phyloP scores from a whole-genome alignment of 306 rosid species.

The Quercus cerris region DNA sequence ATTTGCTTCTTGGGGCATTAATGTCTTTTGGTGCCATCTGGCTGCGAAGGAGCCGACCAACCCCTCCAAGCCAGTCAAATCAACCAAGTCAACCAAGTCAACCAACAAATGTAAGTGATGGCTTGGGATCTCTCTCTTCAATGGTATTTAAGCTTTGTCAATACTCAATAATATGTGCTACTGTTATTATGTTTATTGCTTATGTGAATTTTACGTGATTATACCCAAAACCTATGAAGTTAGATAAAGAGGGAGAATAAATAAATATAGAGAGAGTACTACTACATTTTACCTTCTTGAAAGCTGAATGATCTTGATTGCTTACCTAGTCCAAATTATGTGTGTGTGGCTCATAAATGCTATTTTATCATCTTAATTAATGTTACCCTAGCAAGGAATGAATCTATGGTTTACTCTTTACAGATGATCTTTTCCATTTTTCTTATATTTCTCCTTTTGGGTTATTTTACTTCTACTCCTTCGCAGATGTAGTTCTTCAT shows the following conservation, averaged over 20 bases:
- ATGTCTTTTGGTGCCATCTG: constrained; percentile 69
- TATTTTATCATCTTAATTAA: neutral
- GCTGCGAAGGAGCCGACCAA: constrained; percentile 67
- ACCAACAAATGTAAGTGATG: constrained; percentile 43
- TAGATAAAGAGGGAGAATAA: neutral
- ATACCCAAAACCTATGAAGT: neutral
- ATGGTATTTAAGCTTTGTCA: neutral
- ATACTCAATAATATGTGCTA: neutral
- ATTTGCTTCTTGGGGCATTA: constrained; percentile 74
- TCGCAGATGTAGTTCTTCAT: neutral
- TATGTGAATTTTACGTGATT: neutral
- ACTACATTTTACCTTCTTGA: neutral
- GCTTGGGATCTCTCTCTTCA: neutral
- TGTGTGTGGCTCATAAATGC: neutral
- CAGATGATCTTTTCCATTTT: neutral
- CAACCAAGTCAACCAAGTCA: constrained; percentile 43
- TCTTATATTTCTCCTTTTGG: neutral
- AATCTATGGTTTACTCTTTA: neutral
- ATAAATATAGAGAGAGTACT: neutral
- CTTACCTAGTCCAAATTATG: neutral
- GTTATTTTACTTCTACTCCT: neutral
- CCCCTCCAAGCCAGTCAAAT: constrained; percentile 26
- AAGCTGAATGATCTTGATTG: neutral
- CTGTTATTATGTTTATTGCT: neutral
- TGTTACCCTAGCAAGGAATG: neutral